Base-by-base conservation (phyloP, 257 asterid species). In the Fraxinus excelsior region DNA sequence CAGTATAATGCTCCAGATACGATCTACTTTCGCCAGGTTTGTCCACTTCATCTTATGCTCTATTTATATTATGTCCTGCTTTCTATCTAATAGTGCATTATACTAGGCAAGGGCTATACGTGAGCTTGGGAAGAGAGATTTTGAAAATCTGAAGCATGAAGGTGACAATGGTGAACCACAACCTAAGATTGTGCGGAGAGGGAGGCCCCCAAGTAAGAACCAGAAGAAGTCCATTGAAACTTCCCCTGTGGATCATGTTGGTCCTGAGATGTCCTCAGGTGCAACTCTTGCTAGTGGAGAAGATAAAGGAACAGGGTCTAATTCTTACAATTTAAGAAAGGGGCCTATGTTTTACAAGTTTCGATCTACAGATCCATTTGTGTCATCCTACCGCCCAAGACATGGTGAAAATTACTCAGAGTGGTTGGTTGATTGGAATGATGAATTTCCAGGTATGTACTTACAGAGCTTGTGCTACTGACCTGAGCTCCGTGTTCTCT, bases 141-240 rank as follows among this genome's bases (percentile, higher is more conserved):
- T 96, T 42, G 89, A 86, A 71, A 93, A 96, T 83, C 85, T 96
- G 79, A 89, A 87, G 90, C 94, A 88, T 62, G 97, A 90, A 81
- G 99, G 98, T 46, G 97, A 88, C 75, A 80, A 93, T 79, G 99
- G 98, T 73, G 96, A 85, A 73, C 99, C 97, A 69, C 97, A 89
- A 80, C 97, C 97, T 2, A 96, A 91, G 87, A 88, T 96, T 29
- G 98, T 96, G 49, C 86, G 99, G 51, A 88, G 99, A 85, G 99
- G 99, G 78, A 86, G 99, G 78, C 99, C 99, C 21, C 99, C 99
- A 5, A 81, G 82, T 80, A 96, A 93, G 83, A 91, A 84, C 86
- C 78, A 83, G 79, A 91, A 91, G 81, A 93, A 89, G 86, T 25
- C 85, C 76, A 62, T 81, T 4, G 97, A 89, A 40, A 79, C 85